Evolutionary conservation across 495 filamentous ascomycete genomes (phyloP).

Genomic region (Penicillium ochrochloron): DNA sequence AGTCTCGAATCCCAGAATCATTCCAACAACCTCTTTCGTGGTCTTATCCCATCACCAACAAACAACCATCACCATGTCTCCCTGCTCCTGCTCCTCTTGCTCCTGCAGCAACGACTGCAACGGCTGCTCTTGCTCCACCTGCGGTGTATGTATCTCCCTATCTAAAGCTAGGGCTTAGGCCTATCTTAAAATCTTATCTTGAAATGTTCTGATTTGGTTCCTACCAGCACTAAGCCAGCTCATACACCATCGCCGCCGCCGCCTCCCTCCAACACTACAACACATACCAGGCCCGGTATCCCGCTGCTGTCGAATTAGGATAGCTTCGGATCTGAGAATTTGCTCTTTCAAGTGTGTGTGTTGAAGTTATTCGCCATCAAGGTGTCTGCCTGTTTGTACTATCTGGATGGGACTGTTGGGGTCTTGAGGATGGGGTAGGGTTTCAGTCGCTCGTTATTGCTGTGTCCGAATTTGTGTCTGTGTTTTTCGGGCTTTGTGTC

Average conservation of each 20-base stretch:
- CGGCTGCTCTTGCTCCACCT: conserved; percentile 47
- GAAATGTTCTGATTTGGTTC: conserved; percentile 24
- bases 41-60: conserved; percentile 24
- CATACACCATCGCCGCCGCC: conserved; percentile 27
- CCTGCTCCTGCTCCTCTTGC: conserved; percentile 53
- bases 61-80: conserved; percentile 41
- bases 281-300: conserved; percentile 34
- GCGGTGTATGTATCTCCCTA: conserved; percentile 36
- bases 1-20: background rate
- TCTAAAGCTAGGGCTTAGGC: background rate
- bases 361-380: conserved; percentile 16
- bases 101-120: conserved; percentile 51
- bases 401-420: conserved; percentile 16
- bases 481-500: conserved; percentile 18
- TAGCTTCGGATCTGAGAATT: conserved; percentile 3
- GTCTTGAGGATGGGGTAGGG: conserved; percentile 27
- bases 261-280: conserved; percentile 32
- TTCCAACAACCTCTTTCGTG: conserved; percentile 14
- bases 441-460: conserved; percentile 6
- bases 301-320: conserved; percentile 32
- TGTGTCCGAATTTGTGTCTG: conserved; percentile 26
- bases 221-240: conserved; percentile 36
- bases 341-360: conserved; percentile 12
- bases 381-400: conserved; percentile 11
- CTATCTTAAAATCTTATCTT: background rate